Base-by-base conservation (phyloP, 129 eudicot species). In the Apium graveolens region DNA sequence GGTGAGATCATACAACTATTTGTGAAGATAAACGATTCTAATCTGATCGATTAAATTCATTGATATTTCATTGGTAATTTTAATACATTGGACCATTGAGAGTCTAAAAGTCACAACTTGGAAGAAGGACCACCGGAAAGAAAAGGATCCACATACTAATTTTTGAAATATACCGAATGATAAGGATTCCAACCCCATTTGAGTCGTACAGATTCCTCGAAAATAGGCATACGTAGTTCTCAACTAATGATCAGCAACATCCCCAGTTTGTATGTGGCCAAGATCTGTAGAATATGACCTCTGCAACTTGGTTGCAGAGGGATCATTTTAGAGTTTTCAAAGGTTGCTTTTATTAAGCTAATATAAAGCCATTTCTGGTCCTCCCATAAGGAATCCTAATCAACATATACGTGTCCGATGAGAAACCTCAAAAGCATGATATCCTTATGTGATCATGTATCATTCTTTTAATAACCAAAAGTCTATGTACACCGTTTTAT, bases 101-200 rank as follows among this genome's bases (percentile, higher is more conserved):
- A 57, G 82, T 82, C 78, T 37, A 45, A 66, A 74, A 78, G 73
- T 18, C 46, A 42, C 89, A 82, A 82, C 80, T 89, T 80, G 90
- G 14, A 42, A 74, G 77, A 76, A 82, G 88, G 89, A 88, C 89
- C 90, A 83, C 73, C 73, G 68, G 11, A 68, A 55, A 72, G 57
- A 4, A 26, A 68, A 76, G 80, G 63, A 81, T 81, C 84, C 84
- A 76, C 80, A 68, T 12, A 81, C 77, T 69, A 66, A 68, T 38
- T 69, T 81, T 81, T 79, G 17, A 39, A 78, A 75, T 81, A 75
- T 48, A 24, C 10, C 8, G 77, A 73, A 41, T 49, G 53, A 81
- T 75, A 70, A 68, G 77, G 77, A 81, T 81, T 76, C 84, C 77
- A 39, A 75, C 73, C 27, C 12, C 48, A 32, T 53, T 80, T 74